Evolutionary conservation across 2,329 filamentous ascomycete species (phyloP).

Genomic region (Boeremia exigua): DNA sequence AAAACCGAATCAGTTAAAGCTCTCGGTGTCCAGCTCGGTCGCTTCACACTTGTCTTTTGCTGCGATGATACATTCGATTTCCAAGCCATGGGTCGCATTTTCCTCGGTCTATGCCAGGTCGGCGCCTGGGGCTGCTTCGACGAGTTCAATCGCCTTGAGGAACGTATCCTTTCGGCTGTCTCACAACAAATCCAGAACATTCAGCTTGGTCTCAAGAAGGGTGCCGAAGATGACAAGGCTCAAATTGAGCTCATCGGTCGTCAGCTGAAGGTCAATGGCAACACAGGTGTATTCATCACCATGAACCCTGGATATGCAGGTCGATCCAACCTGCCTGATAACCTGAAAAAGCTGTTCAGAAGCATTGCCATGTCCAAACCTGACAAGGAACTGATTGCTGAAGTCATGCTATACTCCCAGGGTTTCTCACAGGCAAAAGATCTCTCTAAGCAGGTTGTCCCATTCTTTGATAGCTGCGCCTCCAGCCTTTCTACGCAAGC

Average conservation of each 20-base stretch:
- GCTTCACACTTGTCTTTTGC: slow-evolving; percentile 98
- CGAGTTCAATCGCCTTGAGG: slow-evolving; percentile 98
- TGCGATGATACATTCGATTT: slow-evolving; percentile 99
- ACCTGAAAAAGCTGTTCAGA: slow-evolving; percentile 98
- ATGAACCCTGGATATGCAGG: slow-evolving; percentile 99
- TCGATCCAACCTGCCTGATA: slow-evolving; percentile 96
- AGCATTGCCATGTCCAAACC: slow-evolving; percentile 99
- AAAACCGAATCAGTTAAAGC: slow-evolving; percentile 99
- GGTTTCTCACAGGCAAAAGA: slow-evolving; percentile 96
- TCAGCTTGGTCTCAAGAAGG: slow-evolving; percentile 89
- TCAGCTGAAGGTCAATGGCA: slow-evolving; percentile 84
- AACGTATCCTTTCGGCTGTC: slow-evolving; percentile 95
- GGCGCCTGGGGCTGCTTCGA: slow-evolving; percentile 99
- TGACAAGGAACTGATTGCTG: slow-evolving; percentile 98
- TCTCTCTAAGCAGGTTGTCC: slow-evolving; percentile 93
- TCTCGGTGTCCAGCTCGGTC: slow-evolving; percentile 90
- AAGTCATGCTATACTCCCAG: slow-evolving; percentile 99
- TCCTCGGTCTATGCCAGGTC: slow-evolving; percentile 98
- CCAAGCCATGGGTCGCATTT: slow-evolving; percentile 99
- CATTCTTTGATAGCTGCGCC: slow-evolving; percentile 94
- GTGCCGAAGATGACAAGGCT: slow-evolving; percentile 77
- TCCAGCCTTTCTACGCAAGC: slow-evolving; percentile 88
- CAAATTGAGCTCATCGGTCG: slow-evolving; percentile 95
- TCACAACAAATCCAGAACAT: slow-evolving; percentile 99
- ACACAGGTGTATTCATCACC: slow-evolving; percentile 99